Evolutionary conservation across 139 green algal species (phyloP), one percentile per base, ranked within the genome.

Genomic region (Nannochloris sp.): DNA sequence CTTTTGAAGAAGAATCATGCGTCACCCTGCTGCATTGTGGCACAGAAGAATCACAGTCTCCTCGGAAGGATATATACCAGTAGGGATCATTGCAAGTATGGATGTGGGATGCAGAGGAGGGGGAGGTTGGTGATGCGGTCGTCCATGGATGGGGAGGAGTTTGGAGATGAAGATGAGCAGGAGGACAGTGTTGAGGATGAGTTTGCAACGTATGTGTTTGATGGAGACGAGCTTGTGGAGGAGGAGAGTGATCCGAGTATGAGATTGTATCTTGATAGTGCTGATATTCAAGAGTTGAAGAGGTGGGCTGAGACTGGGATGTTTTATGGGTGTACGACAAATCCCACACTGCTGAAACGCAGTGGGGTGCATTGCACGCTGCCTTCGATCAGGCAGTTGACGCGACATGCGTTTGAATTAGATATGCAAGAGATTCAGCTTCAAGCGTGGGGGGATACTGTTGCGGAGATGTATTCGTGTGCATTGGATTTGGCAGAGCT

Each of bases 241-340:
- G 63, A 67, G 6, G 59, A 66, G 3, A n/a, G 12, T 14, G 61
- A 76, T 50, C 33, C 36, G 1, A 26, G 5, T 2, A 48, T 87
- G 45, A 59, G 79, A 2, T 49, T 89, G 2, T 90, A 81, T 61
- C 66, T 90, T 3, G 80, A 89, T 51, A 71, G 46, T 20, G 83
- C 82, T 1, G 63, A 75, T 20, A n/a, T 76, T 1, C 53, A 56
- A 3, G 28, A 72, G 31, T 87, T 78, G 77, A 63, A 78, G 17
- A 65, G 62, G 2, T 88, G 75, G 72, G 23, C 68, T 1, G 55
- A 59, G 17, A 79, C 76, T 0, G 75, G 73, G 5, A 26, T 86
- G 4, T 83, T 85, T 29, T 80, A 81, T 36, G 76, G 79, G 36
- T 79, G 91, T 46, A 95, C 88, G 0, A 94, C 87, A 16, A 95